Evolutionary conservation across 306 rosid genomes (phyloP).

Genomic region (Cotoneaster glaucophyllus): DNA sequence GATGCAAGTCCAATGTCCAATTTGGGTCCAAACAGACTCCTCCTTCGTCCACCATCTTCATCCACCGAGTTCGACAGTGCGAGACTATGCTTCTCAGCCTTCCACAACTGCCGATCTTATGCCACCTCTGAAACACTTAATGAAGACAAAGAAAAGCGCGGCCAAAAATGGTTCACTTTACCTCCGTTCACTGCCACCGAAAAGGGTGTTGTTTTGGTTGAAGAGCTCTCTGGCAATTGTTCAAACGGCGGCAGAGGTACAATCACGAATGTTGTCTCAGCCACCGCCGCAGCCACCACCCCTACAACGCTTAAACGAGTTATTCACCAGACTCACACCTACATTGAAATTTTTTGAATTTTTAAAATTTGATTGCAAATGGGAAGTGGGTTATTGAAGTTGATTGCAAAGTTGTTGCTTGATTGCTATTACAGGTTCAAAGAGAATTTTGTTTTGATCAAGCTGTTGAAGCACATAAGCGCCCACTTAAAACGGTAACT

Average conservation of each 20-base stretch:
- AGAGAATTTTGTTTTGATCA: conserved; percentile 27
- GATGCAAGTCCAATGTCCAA: no score
- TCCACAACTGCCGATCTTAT: conserved; percentile 1
- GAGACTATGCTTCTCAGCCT: neutral
- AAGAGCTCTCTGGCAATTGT: conserved; percentile 15
- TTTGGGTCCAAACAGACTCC: neutral
- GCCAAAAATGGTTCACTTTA: conserved; percentile 51
- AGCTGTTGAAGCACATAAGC: conserved; percentile 16
- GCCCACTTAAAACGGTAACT: conserved; percentile 47
- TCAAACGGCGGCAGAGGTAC: neutral
- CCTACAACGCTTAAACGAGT: conserved; percentile 79
- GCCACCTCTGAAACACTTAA: conserved; percentile 1
- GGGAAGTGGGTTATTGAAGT: neutral
- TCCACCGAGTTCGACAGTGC: neutral
- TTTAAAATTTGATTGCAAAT: neutral
- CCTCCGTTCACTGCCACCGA: conserved; percentile 46
- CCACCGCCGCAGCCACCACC: conserved; percentile 16
- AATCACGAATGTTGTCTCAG: neutral
- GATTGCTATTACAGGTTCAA: conserved; percentile 44
- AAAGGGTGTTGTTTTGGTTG: conserved; percentile 27
- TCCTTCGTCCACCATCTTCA: neutral
- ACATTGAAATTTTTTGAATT: neutral
- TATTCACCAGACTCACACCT: neutral
- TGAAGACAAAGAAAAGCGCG: conserved; percentile 1
- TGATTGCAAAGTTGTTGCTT: neutral